Percentiles rank a stretch among this genome's conserved stretches.
Evolutionary conservation across 1,284 basidiomycete species (phyloP).

Genomic region (Pseudozyma thailandica): DNA sequence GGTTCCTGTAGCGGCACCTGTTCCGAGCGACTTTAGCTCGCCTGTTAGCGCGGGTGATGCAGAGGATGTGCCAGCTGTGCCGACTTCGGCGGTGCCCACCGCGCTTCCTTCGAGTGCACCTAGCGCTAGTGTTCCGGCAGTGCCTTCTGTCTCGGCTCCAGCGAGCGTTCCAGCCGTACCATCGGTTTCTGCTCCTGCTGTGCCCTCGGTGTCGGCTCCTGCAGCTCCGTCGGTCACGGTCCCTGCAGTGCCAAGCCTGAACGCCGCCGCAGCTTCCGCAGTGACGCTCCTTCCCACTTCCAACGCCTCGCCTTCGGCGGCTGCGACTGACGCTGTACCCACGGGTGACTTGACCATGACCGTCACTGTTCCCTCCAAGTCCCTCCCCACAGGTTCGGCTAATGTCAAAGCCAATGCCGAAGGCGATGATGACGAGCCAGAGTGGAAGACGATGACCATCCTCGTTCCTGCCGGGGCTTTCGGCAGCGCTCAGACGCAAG

Average conservation of each 20-base stretch:
- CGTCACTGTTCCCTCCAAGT: conserved; percentile 29
- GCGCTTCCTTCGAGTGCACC: background rate
- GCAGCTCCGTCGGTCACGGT: background rate
- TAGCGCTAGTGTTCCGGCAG: conserved; percentile 3
- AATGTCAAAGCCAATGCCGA: conserved; percentile 13
- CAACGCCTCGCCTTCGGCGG: conserved; percentile 4
- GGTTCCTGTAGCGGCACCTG: conserved; percentile 27
- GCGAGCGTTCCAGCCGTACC: conserved; percentile 11
- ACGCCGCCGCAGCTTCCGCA: conserved; percentile 23
- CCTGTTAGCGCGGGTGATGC: conserved; percentile 14
- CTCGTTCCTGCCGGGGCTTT: conserved; percentile 39
- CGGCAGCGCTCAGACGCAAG: conserved; percentile 20
- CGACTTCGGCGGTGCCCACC: too few relatives aligned
- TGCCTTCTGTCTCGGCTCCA: conserved; percentile 4
- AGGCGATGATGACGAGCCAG: conserved; percentile 7
- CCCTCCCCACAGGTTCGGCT: conserved; percentile 19
- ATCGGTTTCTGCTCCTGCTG: conserved; percentile 9
- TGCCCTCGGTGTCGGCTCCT: background rate
- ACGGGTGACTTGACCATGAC: conserved; percentile 35
- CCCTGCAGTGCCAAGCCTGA: conserved; percentile 5
- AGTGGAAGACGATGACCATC: conserved; percentile 51
- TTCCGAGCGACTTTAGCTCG: conserved; percentile 28
- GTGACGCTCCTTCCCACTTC: conserved; percentile 21
- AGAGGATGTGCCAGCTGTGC: background rate
- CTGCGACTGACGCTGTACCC: conserved; percentile 2